phyloP scores from a whole-genome alignment of 176 grass and related monocot genomes.

The Coix lacrymajobi region DNA sequence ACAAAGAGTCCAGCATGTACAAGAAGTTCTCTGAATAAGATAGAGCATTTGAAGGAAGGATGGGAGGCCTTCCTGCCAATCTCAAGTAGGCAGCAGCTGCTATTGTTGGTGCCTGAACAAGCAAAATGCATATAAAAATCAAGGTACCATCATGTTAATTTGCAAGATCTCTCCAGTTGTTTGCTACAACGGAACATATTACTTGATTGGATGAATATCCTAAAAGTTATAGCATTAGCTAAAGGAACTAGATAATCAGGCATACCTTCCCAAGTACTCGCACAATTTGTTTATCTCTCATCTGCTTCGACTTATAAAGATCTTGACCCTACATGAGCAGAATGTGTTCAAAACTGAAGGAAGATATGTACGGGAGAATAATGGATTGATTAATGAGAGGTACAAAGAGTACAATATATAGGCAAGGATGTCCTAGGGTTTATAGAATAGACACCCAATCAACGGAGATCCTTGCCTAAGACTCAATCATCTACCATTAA shows the following conservation, averaged over 20 bases:
- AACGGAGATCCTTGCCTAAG: too few species aligned
- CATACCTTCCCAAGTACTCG: slow-evolving; percentile 95
- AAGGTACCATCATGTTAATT: not conserved
- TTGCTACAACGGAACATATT: not conserved
- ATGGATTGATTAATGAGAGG: too few species aligned
- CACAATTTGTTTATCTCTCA: slow-evolving; percentile 93
- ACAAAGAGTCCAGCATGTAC: slow-evolving; percentile 96
- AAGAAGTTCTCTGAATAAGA: slow-evolving; percentile 98
- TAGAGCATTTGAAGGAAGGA: slow-evolving; percentile 76
- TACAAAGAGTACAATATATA: too few species aligned
- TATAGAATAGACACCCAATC: too few species aligned
- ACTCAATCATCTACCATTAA: too few species aligned
- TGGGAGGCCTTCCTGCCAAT: slow-evolving; percentile 82
- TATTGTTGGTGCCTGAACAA: slow-evolving; percentile 69
- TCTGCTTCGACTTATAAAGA: slow-evolving; percentile 84
- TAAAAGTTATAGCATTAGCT: not conserved
- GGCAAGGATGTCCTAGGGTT: too few species aligned
- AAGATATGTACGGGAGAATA: too few species aligned
- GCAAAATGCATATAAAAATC: not conserved
- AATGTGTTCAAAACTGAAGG: slow-evolving; percentile 27
- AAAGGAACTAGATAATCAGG: not conserved
- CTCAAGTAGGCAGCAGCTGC: slow-evolving; percentile 94
- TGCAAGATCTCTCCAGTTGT: not conserved
- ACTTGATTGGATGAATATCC: not conserved
- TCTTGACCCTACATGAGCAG: slow-evolving; percentile 71